Evolutionary conservation across 495 filamentous ascomycete genomes (phyloP).

Genomic region (Penicillium simplicissimum): DNA sequence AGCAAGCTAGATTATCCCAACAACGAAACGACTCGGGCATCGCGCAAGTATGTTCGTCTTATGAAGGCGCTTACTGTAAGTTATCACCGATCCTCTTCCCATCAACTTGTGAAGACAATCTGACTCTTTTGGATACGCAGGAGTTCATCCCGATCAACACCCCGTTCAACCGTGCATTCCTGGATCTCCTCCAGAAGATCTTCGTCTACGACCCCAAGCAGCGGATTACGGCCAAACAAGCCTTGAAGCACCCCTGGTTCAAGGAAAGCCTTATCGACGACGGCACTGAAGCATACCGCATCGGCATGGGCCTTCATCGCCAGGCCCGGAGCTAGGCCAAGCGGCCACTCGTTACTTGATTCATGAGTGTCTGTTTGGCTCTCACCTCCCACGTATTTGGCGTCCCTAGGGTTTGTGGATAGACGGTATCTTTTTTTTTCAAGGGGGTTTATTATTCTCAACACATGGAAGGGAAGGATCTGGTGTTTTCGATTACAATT

Average conservation of each 20-base stretch:
- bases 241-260: conserved; percentile 93
- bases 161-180: conserved; percentile 78
- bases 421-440: conserved; percentile 35
- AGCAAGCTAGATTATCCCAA: conserved; percentile 86
- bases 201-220: conserved; percentile 93
- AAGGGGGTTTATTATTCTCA: conserved; percentile 36
- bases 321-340: conserved; percentile 19
- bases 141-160: conserved; percentile 84
- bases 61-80: conserved; percentile 89
- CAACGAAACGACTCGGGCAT: conserved; percentile 81
- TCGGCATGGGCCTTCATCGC: conserved; percentile 48
- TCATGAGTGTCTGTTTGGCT: conserved; percentile 16
- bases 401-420: conserved; percentile 37
- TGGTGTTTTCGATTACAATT: conserved; percentile 25
- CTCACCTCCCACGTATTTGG: conserved; percentile 18
- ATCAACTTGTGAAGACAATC: not conserved
- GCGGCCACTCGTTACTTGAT: conserved; percentile 22
- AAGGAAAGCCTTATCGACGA: conserved; percentile 82
- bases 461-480: conserved; percentile 25
- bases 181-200: conserved; percentile 84
- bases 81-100: not conserved
- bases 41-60: conserved; percentile 87
- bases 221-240: conserved; percentile 88
- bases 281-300: conserved; percentile 87
- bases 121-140: conserved; percentile 44